phyloP scores from a whole-genome alignment of 2,329 filamentous ascomycete genomes.

The Cladophialophora carrionii region DNA sequence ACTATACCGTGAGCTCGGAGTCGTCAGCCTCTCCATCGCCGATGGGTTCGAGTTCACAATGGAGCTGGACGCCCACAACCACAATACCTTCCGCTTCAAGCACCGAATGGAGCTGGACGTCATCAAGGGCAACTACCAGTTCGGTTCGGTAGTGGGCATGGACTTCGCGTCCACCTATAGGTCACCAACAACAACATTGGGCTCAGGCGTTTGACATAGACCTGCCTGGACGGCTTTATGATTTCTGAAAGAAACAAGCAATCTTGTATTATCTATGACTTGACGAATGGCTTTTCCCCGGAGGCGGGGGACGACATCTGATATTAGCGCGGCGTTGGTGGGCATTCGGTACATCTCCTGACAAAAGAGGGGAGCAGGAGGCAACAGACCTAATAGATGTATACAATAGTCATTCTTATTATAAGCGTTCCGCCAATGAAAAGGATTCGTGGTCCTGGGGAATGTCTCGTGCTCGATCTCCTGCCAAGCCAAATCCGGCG shows the following conservation, averaged over 20 bases:
- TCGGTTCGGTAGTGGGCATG: not conserved
- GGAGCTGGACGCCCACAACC: not conserved
- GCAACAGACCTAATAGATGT: not conserved
- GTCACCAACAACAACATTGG: slow-evolving; percentile 1
- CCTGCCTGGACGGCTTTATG: not conserved
- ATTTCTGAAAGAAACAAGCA: not conserved
- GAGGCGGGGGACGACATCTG: not conserved
- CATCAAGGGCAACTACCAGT: not conserved
- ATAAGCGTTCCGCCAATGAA: not conserved
- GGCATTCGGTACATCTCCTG: not conserved
- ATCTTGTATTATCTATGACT: not conserved
- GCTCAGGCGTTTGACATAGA: not conserved
- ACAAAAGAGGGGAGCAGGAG: not conserved
- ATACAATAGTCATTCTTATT: not conserved
- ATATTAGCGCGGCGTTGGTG: slow-evolving; percentile 5
- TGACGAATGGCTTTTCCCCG: not conserved
- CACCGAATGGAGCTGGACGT: not conserved
- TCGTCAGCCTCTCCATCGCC: not conserved
- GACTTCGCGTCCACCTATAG: not conserved
- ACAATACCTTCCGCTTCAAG: not conserved
- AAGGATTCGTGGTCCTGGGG: not conserved
- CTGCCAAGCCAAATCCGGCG: not conserved
- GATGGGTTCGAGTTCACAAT: not conserved
- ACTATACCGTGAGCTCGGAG: slow-evolving; percentile 28
- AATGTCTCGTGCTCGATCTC: slow-evolving; percentile 10